Evolutionary conservation across 345 rosid species (phyloP).

Genomic region (Populus nigra): DNA sequence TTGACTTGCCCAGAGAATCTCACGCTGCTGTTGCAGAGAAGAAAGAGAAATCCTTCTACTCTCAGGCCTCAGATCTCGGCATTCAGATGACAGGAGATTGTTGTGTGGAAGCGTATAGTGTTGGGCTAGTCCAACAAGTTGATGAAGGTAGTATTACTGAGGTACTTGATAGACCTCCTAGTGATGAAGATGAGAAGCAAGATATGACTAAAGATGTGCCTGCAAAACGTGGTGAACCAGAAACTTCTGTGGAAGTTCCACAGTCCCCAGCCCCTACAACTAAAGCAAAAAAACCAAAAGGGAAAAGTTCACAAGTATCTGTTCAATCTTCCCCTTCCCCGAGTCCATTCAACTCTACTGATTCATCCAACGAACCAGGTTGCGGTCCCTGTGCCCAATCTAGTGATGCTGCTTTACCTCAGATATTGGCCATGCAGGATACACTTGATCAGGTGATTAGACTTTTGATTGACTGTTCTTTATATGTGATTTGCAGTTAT

Average conservation of each 20-base stretch:
- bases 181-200: constrained; percentile 15
- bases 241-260: constrained; percentile 4
- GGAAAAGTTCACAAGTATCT: constrained; percentile 21
- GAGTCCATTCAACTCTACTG: constrained; percentile 26
- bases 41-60: constrained; percentile 24
- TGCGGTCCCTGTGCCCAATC: constrained; percentile 15
- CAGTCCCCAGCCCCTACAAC: constrained; percentile 14
- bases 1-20: constrained; percentile 20
- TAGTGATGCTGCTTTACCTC: constrained; percentile 20
- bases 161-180: constrained; percentile 31
- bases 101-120: constrained; percentile 32
- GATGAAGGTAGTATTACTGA: constrained; percentile 27
- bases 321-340: constrained; percentile 18
- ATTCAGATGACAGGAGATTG: constrained; percentile 44
- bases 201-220: constrained; percentile 7
- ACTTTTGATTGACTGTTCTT: neutral
- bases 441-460: constrained; percentile 26
- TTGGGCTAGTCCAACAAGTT: constrained; percentile 35
- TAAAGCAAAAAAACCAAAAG: constrained; percentile 23
- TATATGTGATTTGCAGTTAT: neutral
- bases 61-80: constrained; percentile 32
- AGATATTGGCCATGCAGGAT: constrained; percentile 26
- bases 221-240: constrained; percentile 13
- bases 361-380: constrained; percentile 25
- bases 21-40: constrained; percentile 13